Percentiles rank a stretch among this genome's conserved stretches.
phyloP scores from a whole-genome alignment of 768 basidiomycete species.

The Lactarius pseudohatsudake region DNA sequence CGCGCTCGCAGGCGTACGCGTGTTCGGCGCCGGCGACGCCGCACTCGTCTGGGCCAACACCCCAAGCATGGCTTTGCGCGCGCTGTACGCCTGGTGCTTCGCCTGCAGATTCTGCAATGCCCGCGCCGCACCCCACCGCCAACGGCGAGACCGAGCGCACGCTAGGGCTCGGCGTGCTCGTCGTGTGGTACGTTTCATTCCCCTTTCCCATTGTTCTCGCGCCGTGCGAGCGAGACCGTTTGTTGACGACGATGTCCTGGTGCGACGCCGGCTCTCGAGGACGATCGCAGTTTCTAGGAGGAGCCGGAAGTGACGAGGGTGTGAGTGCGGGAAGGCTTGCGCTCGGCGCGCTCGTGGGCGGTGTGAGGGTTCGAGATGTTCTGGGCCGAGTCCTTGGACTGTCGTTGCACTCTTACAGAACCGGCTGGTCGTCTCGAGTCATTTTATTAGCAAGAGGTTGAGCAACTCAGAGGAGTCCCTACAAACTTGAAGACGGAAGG shows the following conservation, averaged over 20 bases:
- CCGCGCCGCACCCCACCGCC: neutral
- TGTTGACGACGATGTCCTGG: neutral
- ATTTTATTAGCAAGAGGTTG: too few species aligned
- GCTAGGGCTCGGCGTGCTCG: neutral
- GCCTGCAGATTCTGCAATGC: conserved; percentile 46
- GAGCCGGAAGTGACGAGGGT: too few species aligned
- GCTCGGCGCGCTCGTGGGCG: too few species aligned
- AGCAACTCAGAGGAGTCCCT: too few species aligned
- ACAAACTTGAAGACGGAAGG: too few species aligned
- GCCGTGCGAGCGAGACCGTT: neutral
- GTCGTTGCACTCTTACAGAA: too few species aligned
- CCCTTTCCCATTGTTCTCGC: too few species aligned
- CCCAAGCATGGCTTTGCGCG: conserved; percentile 60
- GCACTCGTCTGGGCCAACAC: conserved; percentile 79
- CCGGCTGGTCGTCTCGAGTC: too few species aligned
- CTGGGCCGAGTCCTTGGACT: too few species aligned
- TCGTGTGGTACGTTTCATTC: too few species aligned
- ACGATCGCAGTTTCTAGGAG: neutral
- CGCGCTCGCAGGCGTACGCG: conserved; percentile 32
- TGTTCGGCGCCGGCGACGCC: conserved; percentile 48
- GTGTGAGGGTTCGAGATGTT: too few species aligned
- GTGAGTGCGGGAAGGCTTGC: too few species aligned
- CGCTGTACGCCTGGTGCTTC: conserved; percentile 58
- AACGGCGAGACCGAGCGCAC: neutral
- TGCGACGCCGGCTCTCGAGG: neutral